Conservation (phyloP, 805 yeast species). For the Ogataea pini region DNA sequence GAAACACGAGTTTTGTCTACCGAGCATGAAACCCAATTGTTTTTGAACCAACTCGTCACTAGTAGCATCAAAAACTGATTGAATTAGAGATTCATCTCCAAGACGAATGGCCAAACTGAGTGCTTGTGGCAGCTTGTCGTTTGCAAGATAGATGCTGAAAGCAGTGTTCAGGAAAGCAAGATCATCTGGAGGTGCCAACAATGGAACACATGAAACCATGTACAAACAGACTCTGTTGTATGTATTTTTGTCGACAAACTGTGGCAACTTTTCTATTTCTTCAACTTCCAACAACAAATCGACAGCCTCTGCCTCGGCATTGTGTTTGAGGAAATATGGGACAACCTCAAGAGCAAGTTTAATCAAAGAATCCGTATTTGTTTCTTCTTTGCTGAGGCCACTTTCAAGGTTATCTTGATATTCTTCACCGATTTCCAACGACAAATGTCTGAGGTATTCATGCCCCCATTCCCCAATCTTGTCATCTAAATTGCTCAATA, state of each 20-base stretch:
- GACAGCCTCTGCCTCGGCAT: slow-evolving; percentile 98
- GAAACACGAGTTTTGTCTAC: slow-evolving; percentile 83
- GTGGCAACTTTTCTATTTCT: slow-evolving; percentile 76
- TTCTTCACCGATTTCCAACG: slow-evolving; percentile 91
- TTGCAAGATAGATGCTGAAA: slow-evolving; percentile 75
- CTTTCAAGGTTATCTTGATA: slow-evolving; percentile 51
- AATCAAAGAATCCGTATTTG: slow-evolving; percentile 41
- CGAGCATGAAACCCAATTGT: slow-evolving; percentile 87
- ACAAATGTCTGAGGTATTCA: slow-evolving; percentile 94
- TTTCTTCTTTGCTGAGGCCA: slow-evolving; percentile 24
- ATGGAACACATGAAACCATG: slow-evolving; percentile 95
- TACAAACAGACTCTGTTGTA: slow-evolving; percentile 89
- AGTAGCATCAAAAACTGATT: slow-evolving; percentile 80
- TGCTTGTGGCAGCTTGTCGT: slow-evolving; percentile 85
- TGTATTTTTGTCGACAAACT: slow-evolving; percentile 81
- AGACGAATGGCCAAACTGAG: slow-evolving; percentile 84
- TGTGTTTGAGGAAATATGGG: slow-evolving; percentile 88
- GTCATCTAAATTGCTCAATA: slow-evolving; percentile 45
- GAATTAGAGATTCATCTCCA: slow-evolving; percentile 76
- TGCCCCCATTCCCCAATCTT: slow-evolving; percentile 94
- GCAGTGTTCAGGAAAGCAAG: slow-evolving; percentile 84
- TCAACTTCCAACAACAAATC: slow-evolving; percentile 91
- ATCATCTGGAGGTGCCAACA: slow-evolving; percentile 94
- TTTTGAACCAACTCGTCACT: slow-evolving; percentile 72
- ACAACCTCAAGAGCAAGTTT: slow-evolving; percentile 74